Conservation (phyloP, 2,329 filamentous ascomycete genomes). For the Calonectria henricotiae region DNA sequence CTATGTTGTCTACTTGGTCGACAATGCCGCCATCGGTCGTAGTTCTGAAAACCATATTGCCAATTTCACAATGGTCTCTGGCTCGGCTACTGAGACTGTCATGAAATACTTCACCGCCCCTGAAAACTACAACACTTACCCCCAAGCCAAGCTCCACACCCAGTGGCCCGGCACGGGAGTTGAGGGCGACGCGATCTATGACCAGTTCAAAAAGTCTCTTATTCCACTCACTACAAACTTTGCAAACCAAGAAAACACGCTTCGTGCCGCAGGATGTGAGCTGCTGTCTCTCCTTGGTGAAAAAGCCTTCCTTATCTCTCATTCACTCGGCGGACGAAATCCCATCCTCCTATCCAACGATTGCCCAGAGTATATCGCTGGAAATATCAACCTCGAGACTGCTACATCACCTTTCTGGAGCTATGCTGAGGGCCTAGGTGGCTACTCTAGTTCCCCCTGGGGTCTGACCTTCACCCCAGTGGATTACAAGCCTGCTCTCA, state of each 20-base stretch:
- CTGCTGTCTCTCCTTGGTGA: constrained; percentile 42
- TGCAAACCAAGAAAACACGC: constrained; percentile 37
- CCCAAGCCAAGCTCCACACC: constrained; percentile 41
- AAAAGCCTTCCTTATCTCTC: constrained; percentile 44
- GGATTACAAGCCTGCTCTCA: constrained; percentile 42
- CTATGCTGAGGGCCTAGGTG: constrained; percentile 41
- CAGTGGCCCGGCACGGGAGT: constrained; percentile 44
- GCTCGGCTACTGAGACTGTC: constrained; percentile 37
- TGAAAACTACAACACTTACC: constrained; percentile 37
- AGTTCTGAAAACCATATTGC: constrained; percentile 33
- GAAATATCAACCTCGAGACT: constrained; percentile 44
- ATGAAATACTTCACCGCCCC: constrained; percentile 42
- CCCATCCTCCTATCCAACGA: constrained; percentile 43
- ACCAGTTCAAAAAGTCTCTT: constrained; percentile 44
- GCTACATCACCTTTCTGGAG: constrained; percentile 44
- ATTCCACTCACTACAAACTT: constrained; percentile 44
- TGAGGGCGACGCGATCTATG: constrained; percentile 38
- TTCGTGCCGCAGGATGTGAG: constrained; percentile 41
- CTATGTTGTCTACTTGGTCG: constrained; percentile 41
- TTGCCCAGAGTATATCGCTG: constrained; percentile 40
- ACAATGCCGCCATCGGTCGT: constrained; percentile 38
- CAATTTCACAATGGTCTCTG: constrained; percentile 31
- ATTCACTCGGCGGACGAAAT: constrained; percentile 42
- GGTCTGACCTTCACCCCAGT: constrained; percentile 41
- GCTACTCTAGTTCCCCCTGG: constrained; percentile 35